Evolutionary conservation across 2,329 filamentous ascomycete genomes (phyloP).

Genomic region (Fusarium multiceps): DNA sequence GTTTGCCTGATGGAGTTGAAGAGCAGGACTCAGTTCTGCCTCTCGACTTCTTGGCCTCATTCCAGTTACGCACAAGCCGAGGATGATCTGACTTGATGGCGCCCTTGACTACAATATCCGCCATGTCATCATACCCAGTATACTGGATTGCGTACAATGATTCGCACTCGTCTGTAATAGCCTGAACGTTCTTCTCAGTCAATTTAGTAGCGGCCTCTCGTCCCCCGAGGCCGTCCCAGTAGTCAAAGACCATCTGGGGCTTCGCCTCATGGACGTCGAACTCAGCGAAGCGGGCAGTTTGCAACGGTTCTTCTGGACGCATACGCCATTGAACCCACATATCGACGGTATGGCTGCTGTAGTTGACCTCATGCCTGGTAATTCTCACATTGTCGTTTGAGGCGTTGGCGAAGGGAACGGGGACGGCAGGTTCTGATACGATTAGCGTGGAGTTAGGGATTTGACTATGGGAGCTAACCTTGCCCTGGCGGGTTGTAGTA

Average conservation of each 20-base stretch:
- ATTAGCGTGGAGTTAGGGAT: not conserved
- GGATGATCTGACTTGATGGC: not conserved
- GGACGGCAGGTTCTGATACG: not conserved
- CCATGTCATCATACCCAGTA: not conserved
- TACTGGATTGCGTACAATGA: not conserved
- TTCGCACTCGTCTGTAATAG: not conserved
- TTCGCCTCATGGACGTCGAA: not conserved
- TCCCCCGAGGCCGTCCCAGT: not conserved
- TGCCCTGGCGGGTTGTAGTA: not conserved
- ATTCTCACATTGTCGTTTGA: not conserved
- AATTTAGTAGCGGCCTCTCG: not conserved
- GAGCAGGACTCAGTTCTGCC: rapidly evolving
- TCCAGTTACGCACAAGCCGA: not conserved
- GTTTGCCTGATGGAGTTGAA: not conserved
- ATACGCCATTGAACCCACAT: not conserved
- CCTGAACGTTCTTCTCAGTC: not conserved
- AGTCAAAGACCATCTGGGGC: not conserved
- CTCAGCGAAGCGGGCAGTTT: not conserved
- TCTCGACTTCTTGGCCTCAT: not conserved
- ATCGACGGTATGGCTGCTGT: rapidly evolving
- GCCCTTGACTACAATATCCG: not conserved
- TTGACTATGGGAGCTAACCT: not conserved
- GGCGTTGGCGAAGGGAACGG: not conserved
- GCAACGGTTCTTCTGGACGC: rapidly evolving
- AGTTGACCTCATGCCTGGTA: not conserved